Evolutionary conservation across 108 stramenopile species (phyloP).

Genomic region (Craspedostauros australis): DNA sequence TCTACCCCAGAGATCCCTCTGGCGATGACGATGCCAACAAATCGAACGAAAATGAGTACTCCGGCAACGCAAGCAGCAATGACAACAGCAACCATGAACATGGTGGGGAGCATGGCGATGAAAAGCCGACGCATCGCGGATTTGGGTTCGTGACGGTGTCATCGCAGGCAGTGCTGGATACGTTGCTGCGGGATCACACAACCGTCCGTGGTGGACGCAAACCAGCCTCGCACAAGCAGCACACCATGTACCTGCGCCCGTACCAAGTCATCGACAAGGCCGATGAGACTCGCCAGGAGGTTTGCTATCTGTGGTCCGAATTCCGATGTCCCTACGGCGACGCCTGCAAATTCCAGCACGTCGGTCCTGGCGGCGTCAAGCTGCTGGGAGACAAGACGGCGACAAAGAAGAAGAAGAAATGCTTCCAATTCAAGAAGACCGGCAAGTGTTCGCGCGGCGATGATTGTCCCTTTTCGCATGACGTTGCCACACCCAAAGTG

Average conservation of each 20-base stretch:
- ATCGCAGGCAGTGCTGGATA: slow-evolving; percentile 8
- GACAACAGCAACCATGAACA: slow-evolving; percentile 2
- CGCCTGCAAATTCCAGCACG: slow-evolving; percentile 64
- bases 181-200: slow-evolving; percentile 32
- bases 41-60: slow-evolving; percentile 9
- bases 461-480: slow-evolving; percentile 63
- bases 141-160: slow-evolving; percentile 69
- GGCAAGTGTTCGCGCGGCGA: slow-evolving; percentile 65
- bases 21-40: background rate
- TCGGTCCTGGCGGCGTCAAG: slow-evolving; percentile 46
- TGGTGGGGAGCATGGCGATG: background rate
- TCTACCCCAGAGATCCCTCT: slow-evolving; percentile 1
- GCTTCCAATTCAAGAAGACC: slow-evolving; percentile 60
- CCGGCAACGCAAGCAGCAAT: background rate
- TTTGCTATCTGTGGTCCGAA: slow-evolving; percentile 63
- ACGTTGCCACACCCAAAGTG: slow-evolving; percentile 17
- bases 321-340: slow-evolving; percentile 66
- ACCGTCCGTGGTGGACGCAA: slow-evolving; percentile 56
- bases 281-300: slow-evolving; percentile 7
- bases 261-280: slow-evolving; percentile 10
- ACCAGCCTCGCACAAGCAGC: slow-evolving; percentile 36
- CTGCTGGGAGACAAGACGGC: background rate
- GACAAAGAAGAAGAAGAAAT: slow-evolving; percentile 44
- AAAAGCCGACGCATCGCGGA: slow-evolving; percentile 42
- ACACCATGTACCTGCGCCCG: slow-evolving; percentile 60